Conservation (phyloP, 2,329 filamentous ascomycete species). For the Aspergillus persii region DNA sequence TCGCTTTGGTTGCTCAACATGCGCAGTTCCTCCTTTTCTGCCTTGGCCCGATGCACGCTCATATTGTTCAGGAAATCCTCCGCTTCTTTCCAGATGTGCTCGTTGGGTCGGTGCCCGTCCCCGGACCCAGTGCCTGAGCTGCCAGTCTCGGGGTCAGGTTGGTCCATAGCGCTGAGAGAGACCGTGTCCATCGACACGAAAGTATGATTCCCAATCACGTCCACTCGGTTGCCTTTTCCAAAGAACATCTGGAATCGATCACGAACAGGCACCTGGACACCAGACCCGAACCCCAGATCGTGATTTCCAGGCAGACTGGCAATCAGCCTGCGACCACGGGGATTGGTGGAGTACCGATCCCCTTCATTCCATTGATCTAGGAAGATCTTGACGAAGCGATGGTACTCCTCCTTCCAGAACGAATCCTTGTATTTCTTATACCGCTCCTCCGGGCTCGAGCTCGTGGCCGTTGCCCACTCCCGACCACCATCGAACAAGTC, state of each 20-base stretch:
- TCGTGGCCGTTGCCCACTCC: constrained; percentile 79
- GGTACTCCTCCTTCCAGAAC: constrained; percentile 86
- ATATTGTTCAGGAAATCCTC: constrained; percentile 72
- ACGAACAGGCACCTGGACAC: constrained; percentile 76
- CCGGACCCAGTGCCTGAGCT: constrained; percentile 46
- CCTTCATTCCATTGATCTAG: constrained; percentile 65
- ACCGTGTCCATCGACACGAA: constrained; percentile 90
- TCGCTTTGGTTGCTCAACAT: constrained; percentile 61
- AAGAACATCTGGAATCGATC: constrained; percentile 85
- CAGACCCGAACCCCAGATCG: constrained; percentile 84
- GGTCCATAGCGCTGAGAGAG: constrained; percentile 74
- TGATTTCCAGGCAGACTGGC: constrained; percentile 90
- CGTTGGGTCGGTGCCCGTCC: constrained; percentile 51
- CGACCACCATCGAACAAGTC: constrained; percentile 94
- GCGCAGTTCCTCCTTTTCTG: constrained; percentile 66
- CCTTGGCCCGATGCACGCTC: constrained; percentile 63
- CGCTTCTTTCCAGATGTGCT: constrained; percentile 70
- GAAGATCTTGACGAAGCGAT: constrained; percentile 83
- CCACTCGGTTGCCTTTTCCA: constrained; percentile 84
- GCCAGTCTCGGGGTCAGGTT: constrained; percentile 51
- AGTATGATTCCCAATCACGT: constrained; percentile 90
- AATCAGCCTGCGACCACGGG: constrained; percentile 73
- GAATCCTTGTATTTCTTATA: constrained; percentile 73
- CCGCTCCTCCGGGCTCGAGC: constrained; percentile 62
- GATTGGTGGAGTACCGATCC: constrained; percentile 56